phyloP scores from a whole-genome alignment of 192 early-diverging fungal species.

The Linnemannia hyalina region DNA sequence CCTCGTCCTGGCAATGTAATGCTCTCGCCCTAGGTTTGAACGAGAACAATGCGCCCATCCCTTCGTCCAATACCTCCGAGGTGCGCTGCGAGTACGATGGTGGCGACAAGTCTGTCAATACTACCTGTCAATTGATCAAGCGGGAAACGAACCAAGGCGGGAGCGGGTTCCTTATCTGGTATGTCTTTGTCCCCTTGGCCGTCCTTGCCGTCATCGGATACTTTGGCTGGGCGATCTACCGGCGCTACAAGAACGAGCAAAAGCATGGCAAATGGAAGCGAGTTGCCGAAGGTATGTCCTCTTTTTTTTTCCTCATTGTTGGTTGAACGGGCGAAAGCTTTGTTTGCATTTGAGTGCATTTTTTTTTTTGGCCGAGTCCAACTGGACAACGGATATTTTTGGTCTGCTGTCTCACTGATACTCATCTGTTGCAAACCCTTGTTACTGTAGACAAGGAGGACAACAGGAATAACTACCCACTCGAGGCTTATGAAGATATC shows the following conservation, averaged over 20 bases:
- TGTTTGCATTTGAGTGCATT: background rate
- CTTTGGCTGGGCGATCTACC: conserved; percentile 34
- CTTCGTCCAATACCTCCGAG: conserved; percentile 23
- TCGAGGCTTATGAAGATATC: conserved; percentile 34
- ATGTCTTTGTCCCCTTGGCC: conserved; percentile 35
- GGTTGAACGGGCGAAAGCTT: too few relatives aligned
- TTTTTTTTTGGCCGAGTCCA: background rate
- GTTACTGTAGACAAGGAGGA: background rate
- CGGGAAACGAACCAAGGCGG: background rate
- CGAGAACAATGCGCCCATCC: conserved; percentile 47
- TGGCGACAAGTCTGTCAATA: conserved; percentile 35
- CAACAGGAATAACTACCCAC: conserved; percentile 26
- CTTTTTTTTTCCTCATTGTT: background rate
- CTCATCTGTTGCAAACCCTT: conserved; percentile 10
- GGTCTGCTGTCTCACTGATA: background rate
- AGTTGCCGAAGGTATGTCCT: conserved; percentile 34
- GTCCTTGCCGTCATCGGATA: conserved; percentile 20
- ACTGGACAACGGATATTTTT: background rate
- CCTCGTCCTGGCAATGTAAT: conserved; percentile 51
- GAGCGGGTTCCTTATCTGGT: conserved; percentile 32
- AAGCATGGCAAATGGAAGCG: conserved; percentile 48
- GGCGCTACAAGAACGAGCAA: conserved; percentile 20
- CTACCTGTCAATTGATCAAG: conserved; percentile 38
- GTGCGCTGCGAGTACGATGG: conserved; percentile 44
- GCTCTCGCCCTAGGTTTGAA: conserved; percentile 43